phyloP scores from a whole-genome alignment of 306 rosid species.

The Phaseolus lunatus region DNA sequence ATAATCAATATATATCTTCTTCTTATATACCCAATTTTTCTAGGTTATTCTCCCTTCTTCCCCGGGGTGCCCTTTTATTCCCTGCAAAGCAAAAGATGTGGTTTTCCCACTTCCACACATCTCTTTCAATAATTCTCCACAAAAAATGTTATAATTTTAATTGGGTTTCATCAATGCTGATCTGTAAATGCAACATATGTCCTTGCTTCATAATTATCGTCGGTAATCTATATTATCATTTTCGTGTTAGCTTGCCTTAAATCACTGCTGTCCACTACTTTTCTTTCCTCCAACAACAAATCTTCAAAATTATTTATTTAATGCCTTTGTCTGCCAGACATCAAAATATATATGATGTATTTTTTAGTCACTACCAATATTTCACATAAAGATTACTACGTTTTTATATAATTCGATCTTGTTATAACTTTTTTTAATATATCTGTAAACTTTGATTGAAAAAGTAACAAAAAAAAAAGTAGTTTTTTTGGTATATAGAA shows the following conservation, averaged over 20 bases:
- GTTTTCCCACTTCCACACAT: slow-evolving; percentile 38
- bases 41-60: slow-evolving; percentile 7
- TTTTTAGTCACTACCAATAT: neutral
- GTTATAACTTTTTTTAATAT: neutral
- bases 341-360: slow-evolving; percentile 1
- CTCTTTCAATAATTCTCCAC: slow-evolving; percentile 35
- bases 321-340: neutral
- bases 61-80: slow-evolving; percentile 34
- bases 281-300: slow-evolving; percentile 8
- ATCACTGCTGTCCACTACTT: slow-evolving; percentile 30
- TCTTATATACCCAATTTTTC: slow-evolving; percentile 5
- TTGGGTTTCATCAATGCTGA: slow-evolving; percentile 36
- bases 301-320: slow-evolving; percentile 19
- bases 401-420: neutral
- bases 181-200: slow-evolving; percentile 36
- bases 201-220: slow-evolving; percentile 20
- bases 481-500: neutral
- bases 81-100: slow-evolving; percentile 44
- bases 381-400: neutral
- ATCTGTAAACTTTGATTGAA: neutral
- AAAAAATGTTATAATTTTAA: slow-evolving; percentile 14
- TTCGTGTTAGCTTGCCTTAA: slow-evolving; percentile 25
- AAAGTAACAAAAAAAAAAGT: neutral
- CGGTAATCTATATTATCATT: slow-evolving; percentile 32
- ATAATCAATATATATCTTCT: slow-evolving; percentile 18